Conservation (phyloP, 2,329 filamentous ascomycete species). For the Talaromyces sp. region DNA sequence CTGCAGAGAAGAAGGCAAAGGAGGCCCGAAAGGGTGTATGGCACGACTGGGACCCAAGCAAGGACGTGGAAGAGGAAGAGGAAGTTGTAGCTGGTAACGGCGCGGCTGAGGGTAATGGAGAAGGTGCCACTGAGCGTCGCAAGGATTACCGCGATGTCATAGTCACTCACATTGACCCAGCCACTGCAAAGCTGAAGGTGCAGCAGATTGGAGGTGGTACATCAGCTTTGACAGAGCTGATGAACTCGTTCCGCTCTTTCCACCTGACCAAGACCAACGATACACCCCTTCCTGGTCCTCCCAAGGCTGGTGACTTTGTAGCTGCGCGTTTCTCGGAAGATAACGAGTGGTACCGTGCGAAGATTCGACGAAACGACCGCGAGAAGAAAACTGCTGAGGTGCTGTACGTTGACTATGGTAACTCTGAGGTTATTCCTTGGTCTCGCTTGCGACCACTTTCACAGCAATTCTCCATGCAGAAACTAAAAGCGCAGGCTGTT, state of each 20-base stretch:
- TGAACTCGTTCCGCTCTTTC: slow-evolving; percentile 87
- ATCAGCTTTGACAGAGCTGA: slow-evolving; percentile 77
- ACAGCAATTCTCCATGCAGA: slow-evolving; percentile 75
- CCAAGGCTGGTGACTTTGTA: slow-evolving; percentile 88
- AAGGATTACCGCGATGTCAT: slow-evolving; percentile 94
- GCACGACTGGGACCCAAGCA: slow-evolving; percentile 89
- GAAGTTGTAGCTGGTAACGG: slow-evolving; percentile 48
- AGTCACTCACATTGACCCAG: slow-evolving; percentile 79
- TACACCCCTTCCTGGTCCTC: slow-evolving; percentile 67
- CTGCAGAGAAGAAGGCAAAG: slow-evolving; percentile 85
- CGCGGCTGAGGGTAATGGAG: slow-evolving; percentile 53
- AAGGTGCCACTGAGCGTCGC: slow-evolving; percentile 56
- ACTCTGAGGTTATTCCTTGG: slow-evolving; percentile 87
- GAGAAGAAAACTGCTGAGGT: slow-evolving; percentile 85
- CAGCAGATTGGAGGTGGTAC: slow-evolving; percentile 88
- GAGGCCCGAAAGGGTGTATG: slow-evolving; percentile 83
- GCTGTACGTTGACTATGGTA: slow-evolving; percentile 93
- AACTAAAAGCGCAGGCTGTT: slow-evolving; percentile 79
- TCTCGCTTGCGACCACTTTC: slow-evolving; percentile 75
- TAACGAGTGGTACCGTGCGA: slow-evolving; percentile 90
- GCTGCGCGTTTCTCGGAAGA: slow-evolving; percentile 88
- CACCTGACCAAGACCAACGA: slow-evolving; percentile 81
- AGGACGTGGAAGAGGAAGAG: slow-evolving; percentile 65
- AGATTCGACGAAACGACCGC: slow-evolving; percentile 87
- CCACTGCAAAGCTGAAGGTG: slow-evolving; percentile 78